Percentiles rank a stretch among this genome's conserved stretches.
Conservation (phyloP, 495 filamentous ascomycete species). For the Oleoguttula mirabilis region DNA sequence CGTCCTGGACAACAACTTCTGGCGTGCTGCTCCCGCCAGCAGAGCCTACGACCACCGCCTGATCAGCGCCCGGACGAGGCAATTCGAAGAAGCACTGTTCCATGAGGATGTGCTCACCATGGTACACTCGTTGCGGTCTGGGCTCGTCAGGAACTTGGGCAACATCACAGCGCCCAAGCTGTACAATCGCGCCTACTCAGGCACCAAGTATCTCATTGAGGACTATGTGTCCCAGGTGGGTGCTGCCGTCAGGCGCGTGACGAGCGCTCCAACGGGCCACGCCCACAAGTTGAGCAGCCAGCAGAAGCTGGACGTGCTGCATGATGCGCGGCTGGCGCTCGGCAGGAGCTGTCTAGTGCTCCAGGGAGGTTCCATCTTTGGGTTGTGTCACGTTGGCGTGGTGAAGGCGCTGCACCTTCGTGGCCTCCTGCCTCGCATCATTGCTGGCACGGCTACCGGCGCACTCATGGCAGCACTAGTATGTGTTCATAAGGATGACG, state of each 20-base stretch:
- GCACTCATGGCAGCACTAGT: conserved; percentile 86
- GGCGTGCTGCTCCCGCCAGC: conserved; percentile 73
- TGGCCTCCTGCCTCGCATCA: conserved; percentile 79
- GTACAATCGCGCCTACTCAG: conserved; percentile 75
- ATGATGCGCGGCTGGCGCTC: conserved; percentile 84
- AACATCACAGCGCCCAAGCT: conserved; percentile 79
- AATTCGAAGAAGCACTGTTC: conserved; percentile 62
- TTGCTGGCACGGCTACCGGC: conserved; percentile 81
- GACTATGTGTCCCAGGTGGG: conserved; percentile 81
- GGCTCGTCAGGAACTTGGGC: conserved; percentile 79
- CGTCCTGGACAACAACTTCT: conserved; percentile 60
- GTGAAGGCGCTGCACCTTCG: conserved; percentile 76
- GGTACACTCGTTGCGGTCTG: conserved; percentile 69
- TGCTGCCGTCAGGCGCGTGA: conserved; percentile 65
- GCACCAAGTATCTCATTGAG: conserved; percentile 82
- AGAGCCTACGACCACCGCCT: conserved; percentile 81
- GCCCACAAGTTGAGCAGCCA: conserved; percentile 60
- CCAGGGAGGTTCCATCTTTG: conserved; percentile 87
- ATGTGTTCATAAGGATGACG: conserved; percentile 77
- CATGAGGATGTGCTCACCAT: conserved; percentile 62
- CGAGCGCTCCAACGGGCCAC: conserved; percentile 40
- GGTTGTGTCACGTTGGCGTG: conserved; percentile 80
- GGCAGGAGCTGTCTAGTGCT: conserved; percentile 76
- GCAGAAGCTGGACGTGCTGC: conserved; percentile 73
- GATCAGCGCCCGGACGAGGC: conserved; percentile 63